phyloP scores from a whole-genome alignment of 345 rosid species.

The Mallotus nudiflorus region DNA sequence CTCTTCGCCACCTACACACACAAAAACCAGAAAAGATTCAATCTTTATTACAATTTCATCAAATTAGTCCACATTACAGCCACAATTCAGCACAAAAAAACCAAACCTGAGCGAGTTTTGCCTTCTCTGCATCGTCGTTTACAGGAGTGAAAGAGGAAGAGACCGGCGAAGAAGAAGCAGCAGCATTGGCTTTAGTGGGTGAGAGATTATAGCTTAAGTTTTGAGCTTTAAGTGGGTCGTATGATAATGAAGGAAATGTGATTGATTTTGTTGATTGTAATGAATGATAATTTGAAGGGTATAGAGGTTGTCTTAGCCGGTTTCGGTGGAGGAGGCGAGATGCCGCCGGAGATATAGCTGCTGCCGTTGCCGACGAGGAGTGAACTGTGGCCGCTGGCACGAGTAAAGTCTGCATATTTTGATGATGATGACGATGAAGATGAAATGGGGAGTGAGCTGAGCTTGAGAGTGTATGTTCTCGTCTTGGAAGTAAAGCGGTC shows the following conservation, averaged over 20 bases:
- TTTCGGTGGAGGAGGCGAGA: constrained; percentile 19
- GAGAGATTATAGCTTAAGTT: constrained; percentile 25
- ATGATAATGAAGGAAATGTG: constrained; percentile 15
- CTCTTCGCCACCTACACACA: constrained; percentile 86
- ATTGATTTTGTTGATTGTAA: constrained; percentile 25
- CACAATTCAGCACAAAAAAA: neutral
- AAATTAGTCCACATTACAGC: neutral
- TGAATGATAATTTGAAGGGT: constrained; percentile 20
- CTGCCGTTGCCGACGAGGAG: constrained; percentile 29
- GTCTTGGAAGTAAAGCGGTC: too few relatives aligned
- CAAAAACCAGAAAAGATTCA: neutral
- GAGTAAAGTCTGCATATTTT: constrained; percentile 65
- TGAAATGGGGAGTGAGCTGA: too few relatives aligned
- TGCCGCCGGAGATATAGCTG: constrained; percentile 14
- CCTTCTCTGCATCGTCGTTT: constrained; percentile 53
- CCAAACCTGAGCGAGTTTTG: constrained; percentile 80
- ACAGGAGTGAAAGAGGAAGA: constrained; percentile 42
- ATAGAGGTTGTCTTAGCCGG: constrained; percentile 17
- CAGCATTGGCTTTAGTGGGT: constrained; percentile 23
- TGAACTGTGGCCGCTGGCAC: constrained; percentile 50
- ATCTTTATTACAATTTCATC: neutral
- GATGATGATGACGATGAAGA: neutral
- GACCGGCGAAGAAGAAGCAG: constrained; percentile 48
- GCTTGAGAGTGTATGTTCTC: too few relatives aligned
- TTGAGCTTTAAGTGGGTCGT: constrained; percentile 33